Conservation (phyloP, 2,329 filamentous ascomycete species). For the Hymenoscyphus linearis region DNA sequence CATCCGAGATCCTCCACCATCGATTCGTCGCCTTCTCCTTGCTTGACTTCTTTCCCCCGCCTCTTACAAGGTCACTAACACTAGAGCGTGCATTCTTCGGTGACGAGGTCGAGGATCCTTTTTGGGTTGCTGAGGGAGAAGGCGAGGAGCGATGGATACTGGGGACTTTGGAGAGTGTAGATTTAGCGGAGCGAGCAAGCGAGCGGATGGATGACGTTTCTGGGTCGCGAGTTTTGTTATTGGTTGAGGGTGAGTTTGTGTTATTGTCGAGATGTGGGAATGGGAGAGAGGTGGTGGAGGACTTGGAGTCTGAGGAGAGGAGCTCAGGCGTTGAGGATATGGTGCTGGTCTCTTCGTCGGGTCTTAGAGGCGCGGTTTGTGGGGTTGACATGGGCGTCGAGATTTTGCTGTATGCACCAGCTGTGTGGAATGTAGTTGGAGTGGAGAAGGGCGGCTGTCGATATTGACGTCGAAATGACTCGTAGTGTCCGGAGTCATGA, state of each 20-base stretch:
- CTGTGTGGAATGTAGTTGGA: conserved; percentile 69
- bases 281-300: conserved; percentile 23
- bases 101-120: not conserved
- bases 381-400: conserved; percentile 24
- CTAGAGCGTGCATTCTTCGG: conserved; percentile 3
- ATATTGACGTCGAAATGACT: conserved; percentile 87
- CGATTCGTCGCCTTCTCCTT: conserved; percentile 58
- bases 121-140: conserved; percentile 2
- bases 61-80: conserved; percentile 12
- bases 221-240: conserved; percentile 30
- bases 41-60: conserved; percentile 37
- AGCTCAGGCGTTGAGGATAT: conserved; percentile 27
- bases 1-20: conserved; percentile 98
- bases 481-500: conserved; percentile 95
- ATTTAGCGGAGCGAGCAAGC: conserved; percentile 51
- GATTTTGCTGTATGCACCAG: conserved; percentile 54
- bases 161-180: conserved; percentile 43
- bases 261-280: conserved; percentile 4
- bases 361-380: conserved; percentile 30
- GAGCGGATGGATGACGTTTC: conserved; percentile 51
- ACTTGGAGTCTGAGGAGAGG: conserved; percentile 26
- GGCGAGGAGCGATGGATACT: conserved; percentile 12
- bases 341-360: conserved; percentile 23
- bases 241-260: not conserved
- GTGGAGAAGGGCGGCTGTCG: conserved; percentile 76